Percentiles rank a stretch among this genome's conserved stretches.
phyloP scores from a whole-genome alignment of 441 rosid genomes.

The Mallotus repandus region DNA sequence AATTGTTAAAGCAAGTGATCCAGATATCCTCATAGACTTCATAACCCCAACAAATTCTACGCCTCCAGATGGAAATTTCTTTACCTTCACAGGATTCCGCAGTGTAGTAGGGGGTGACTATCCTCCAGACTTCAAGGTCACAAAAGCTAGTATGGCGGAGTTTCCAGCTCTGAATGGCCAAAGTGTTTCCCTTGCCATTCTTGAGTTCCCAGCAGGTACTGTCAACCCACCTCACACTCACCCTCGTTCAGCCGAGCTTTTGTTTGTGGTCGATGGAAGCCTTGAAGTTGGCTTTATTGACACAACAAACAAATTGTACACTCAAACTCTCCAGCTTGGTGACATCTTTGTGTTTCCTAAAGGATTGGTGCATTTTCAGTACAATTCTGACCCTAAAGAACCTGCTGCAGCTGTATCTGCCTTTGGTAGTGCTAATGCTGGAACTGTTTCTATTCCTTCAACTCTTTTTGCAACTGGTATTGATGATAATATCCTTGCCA shows the following conservation, averaged over 20 bases:
- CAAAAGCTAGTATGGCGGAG: conserved; percentile 20
- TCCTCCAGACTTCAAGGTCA: not conserved
- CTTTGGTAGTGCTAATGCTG: conserved; percentile 26
- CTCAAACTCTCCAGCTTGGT: conserved; percentile 18
- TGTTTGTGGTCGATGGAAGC: conserved; percentile 18
- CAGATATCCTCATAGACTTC: conserved; percentile 25
- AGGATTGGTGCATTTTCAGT: conserved; percentile 9
- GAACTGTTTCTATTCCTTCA: conserved; percentile 17
- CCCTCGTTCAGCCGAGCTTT: conserved; percentile 21
- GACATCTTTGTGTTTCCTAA: conserved; percentile 25
- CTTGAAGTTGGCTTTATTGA: conserved; percentile 21
- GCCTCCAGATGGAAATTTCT: not conserved
- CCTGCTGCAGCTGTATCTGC: conserved; percentile 21
- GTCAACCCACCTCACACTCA: conserved; percentile 26
- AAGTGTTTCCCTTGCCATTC: conserved; percentile 20
- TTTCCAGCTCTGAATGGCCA: conserved; percentile 29
- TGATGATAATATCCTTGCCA: conserved; percentile 17
- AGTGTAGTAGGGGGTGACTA: not conserved
- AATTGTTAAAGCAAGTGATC: conserved; percentile 7
- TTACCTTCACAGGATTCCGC: conserved; percentile 2
- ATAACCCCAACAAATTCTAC: conserved; percentile 5
- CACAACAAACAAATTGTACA: conserved; percentile 15
- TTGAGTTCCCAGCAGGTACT: conserved; percentile 11
- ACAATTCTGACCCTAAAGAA: not conserved
- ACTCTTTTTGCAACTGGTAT: conserved; percentile 13